A percentile compares a stretch with the other conserved stretches of the same genome.
Conservation (phyloP, 768 basidiomycete species). For the Boletus reticulatus region DNA sequence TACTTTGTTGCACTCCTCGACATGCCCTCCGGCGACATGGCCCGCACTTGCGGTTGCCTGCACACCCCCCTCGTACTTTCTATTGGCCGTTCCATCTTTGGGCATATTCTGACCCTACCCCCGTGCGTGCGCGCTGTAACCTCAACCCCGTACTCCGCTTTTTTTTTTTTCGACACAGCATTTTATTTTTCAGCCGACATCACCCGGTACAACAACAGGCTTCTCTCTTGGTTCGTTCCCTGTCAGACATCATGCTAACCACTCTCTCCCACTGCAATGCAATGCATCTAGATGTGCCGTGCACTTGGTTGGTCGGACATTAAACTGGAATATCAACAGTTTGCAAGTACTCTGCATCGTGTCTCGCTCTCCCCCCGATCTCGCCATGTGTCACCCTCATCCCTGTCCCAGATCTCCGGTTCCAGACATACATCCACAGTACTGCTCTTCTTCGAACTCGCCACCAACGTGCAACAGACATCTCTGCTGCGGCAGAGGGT, state of each 20-base stretch:
- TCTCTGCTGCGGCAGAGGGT: constrained; percentile 21
- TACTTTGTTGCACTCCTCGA: neutral
- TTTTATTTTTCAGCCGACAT: neutral
- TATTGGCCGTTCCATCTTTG: constrained; percentile 4
- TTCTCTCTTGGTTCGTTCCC: constrained; percentile 14
- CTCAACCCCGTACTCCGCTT: too few species aligned
- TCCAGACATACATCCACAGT: constrained; percentile 3
- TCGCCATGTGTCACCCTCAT: constrained; percentile 10
- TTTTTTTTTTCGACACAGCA: neutral
- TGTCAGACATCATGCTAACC: neutral
- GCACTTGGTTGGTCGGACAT: constrained; percentile 20
- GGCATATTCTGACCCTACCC: neutral
- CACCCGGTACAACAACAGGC: neutral
- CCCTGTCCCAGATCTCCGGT: constrained; percentile 15
- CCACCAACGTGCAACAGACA: constrained; percentile 3
- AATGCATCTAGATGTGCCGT: neutral
- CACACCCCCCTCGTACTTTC: neutral
- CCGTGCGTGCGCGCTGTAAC: too few species aligned
- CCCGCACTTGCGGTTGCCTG: neutral
- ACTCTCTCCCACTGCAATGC: neutral
- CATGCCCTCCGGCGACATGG: constrained; percentile 5
- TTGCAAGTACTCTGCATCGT: constrained; percentile 8
- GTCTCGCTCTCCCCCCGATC: constrained; percentile 9
- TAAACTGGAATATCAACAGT: constrained; percentile 12
- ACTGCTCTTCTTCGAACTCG: constrained; percentile 11